A percentile compares a stretch with the other conserved stretches of the same genome.
phyloP scores from a whole-genome alignment of 2,329 filamentous ascomycete species.

The Penicillium sp. region DNA sequence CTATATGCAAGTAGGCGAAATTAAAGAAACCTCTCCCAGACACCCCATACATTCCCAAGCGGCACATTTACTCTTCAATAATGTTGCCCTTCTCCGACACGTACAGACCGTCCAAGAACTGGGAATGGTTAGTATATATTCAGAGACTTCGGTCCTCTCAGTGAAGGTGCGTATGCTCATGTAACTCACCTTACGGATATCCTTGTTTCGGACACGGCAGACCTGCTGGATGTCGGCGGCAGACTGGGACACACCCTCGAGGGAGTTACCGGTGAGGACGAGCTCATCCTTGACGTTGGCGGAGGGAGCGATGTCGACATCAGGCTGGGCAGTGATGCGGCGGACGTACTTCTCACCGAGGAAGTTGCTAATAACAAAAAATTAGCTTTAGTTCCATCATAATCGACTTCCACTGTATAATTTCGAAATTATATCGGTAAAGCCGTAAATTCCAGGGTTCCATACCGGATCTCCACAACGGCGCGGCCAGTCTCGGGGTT shows the following conservation, averaged over 20 bases:
- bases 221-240: conserved; percentile 99
- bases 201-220: conserved; percentile 99
- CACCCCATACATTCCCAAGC: conserved; percentile 29
- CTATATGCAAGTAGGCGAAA: conserved; percentile 36
- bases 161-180: neutral
- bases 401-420: neutral
- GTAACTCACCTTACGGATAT: conserved; percentile 87
- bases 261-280: conserved; percentile 80
- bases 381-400: neutral
- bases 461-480: conserved; percentile 96
- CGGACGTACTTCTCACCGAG: conserved; percentile 99
- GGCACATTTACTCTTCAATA: conserved; percentile 48
- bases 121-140: conserved; percentile 7
- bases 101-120: conserved; percentile 99
- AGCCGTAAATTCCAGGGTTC: conserved; percentile 12
- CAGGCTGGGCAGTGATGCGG: conserved; percentile 75
- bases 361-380: conserved; percentile 64
- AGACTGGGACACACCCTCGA: conserved; percentile 95
- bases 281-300: conserved; percentile 97
- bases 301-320: conserved; percentile 84
- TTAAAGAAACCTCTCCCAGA: conserved; percentile 32
- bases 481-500: conserved; percentile 76
- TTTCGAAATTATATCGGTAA: neutral
- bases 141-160: neutral
- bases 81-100: conserved; percentile 98